Percentiles rank a stretch among this genome's conserved stretches.
These are phyloP conservation scores for Acorus calamus DNA, from an alignment of 106 monocot species.

Conservation along the genomic window DNA sequence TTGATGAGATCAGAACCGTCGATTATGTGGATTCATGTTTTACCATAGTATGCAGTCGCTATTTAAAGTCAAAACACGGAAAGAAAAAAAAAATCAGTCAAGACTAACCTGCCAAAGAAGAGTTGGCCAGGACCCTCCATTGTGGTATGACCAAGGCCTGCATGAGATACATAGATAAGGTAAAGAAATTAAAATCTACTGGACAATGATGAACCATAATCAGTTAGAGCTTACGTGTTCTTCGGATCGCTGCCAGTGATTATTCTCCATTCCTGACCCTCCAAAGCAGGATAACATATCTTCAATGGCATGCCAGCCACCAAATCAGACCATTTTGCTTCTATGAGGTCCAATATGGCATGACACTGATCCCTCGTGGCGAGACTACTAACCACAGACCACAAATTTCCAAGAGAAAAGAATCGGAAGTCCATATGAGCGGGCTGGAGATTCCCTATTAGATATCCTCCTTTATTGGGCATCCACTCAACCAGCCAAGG, in stretches of 20 bases:
- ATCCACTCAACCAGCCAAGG: conserved; percentile 99
- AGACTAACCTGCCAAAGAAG: conserved; percentile 94
- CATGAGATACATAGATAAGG: conserved; percentile 7
- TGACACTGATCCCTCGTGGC: conserved; percentile 80
- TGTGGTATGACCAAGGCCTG: conserved; percentile 99
- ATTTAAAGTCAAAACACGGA: too few relatives aligned
- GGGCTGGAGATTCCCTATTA: conserved; percentile 95
- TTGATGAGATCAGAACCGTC: too few relatives aligned
- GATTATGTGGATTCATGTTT: too few relatives aligned
- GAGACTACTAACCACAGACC: conserved; percentile 80
- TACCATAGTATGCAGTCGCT: too few relatives aligned
- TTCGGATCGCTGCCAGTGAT: conserved; percentile 98
- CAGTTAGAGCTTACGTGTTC: conserved; percentile 57
- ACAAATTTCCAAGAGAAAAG: conserved; percentile 93
- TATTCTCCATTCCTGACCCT: conserved; percentile 89
- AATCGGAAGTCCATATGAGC: conserved; percentile 99
- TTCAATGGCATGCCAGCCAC: conserved; percentile 97
- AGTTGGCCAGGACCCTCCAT: conserved; percentile 99
- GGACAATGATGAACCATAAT: neutral
- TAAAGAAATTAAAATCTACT: conserved; percentile 1
- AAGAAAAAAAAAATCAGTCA: neutral
- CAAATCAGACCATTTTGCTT: conserved; percentile 92
- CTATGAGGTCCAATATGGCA: conserved; percentile 90
- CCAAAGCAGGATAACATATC: conserved; percentile 97
- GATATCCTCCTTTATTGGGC: conserved; percentile 83